A percentile compares a stretch with the other conserved stretches of the same genome.
phyloP scores from a whole-genome alignment of 169 alveolate species.

The Cryptosporidium meleagridis region DNA sequence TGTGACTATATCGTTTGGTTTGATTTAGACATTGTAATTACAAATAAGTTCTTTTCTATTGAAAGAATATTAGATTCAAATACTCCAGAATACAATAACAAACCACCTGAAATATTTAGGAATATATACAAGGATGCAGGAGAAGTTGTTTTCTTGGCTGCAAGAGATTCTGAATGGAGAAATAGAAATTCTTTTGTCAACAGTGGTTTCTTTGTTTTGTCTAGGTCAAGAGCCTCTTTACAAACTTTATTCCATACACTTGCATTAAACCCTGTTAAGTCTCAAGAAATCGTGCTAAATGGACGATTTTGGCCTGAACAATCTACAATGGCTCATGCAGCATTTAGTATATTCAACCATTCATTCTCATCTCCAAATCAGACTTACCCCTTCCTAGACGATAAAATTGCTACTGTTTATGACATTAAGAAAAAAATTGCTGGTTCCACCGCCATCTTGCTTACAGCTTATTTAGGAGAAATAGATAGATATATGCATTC shows the following conservation, averaged over 20 bases:
- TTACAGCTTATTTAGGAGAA: not conserved
- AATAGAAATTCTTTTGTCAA: constrained; percentile 39
- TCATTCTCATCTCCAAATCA: constrained; percentile 18
- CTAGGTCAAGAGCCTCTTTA: constrained; percentile 34
- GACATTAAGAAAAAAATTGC: not conserved
- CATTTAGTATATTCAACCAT: constrained; percentile 2
- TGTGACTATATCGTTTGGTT: constrained; percentile 69
- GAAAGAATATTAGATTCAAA: constrained; percentile 22
- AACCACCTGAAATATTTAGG: constrained; percentile 4
- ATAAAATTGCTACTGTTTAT: not conserved
- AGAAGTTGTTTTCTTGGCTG: not conserved
- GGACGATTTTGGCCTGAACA: constrained; percentile 73
- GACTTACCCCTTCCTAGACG: not conserved
- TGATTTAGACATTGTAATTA: constrained; percentile 61
- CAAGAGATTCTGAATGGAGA: constrained; percentile 71
- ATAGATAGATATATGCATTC: not conserved
- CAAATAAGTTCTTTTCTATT: constrained; percentile 44
- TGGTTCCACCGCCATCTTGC: not conserved
- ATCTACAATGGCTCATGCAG: constrained; percentile 51
- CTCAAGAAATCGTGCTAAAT: constrained; percentile 36
- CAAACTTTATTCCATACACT: constrained; percentile 51
- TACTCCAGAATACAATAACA: not conserved
- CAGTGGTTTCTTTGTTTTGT: constrained; percentile 47
- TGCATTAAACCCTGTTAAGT: constrained; percentile 14
- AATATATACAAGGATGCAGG: constrained; percentile 28